phyloP scores from a whole-genome alignment of 1,139 yeast species.

The Dujonia santamariae region DNA sequence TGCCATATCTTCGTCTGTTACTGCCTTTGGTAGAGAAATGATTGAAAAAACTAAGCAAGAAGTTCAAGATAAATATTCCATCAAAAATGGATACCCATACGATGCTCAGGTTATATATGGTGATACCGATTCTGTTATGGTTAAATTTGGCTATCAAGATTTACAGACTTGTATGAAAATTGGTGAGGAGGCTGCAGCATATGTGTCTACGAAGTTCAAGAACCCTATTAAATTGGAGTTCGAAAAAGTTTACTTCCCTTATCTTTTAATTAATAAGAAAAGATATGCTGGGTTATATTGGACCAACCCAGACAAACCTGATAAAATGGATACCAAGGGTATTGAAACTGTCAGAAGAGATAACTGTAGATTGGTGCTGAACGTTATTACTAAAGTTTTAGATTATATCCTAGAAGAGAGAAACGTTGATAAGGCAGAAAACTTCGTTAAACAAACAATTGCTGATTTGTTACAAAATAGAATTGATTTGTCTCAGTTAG shows the following conservation, averaged over 20 bases:
- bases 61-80: constrained; percentile 76
- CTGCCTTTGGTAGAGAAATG: constrained; percentile 96
- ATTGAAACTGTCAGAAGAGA: constrained; percentile 98
- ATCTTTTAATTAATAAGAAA: constrained; percentile 88
- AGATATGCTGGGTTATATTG: constrained; percentile 96
- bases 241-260: constrained; percentile 95
- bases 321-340: constrained; percentile 98
- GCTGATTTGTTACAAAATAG: constrained; percentile 88
- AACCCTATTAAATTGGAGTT: constrained; percentile 93
- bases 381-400: constrained; percentile 88
- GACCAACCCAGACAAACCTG: constrained; percentile 87
- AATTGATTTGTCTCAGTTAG: constrained; percentile 89
- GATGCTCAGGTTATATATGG: constrained; percentile 95
- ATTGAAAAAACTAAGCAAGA: constrained; percentile 86
- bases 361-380: constrained; percentile 90
- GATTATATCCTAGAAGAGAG: constrained; percentile 84
- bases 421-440: constrained; percentile 84
- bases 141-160: constrained; percentile 87
- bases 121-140: constrained; percentile 99
- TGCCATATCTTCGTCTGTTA: constrained; percentile 92
- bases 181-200: constrained; percentile 93
- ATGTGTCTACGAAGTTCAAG: constrained; percentile 73
- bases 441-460: constrained; percentile 81
- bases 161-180: constrained; percentile 80
- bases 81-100: constrained; percentile 73